These are phyloP conservation scores for Eucalyptus erythrocorys DNA, from an alignment of 345 rosid genomes.

Conservation along the genomic window DNA sequence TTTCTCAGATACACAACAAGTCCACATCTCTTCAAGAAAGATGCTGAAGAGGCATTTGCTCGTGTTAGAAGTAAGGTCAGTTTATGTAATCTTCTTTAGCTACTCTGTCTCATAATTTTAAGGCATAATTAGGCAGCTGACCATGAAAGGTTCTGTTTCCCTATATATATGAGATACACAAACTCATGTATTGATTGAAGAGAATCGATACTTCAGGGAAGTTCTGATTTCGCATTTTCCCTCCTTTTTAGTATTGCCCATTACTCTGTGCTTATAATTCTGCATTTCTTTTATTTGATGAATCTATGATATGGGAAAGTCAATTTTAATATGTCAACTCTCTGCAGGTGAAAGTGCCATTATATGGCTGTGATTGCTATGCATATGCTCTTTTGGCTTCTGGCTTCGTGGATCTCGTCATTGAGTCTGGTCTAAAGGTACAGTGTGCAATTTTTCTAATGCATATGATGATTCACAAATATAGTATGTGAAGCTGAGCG, in stretches of 20 bases:
- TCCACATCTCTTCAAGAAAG: constrained; percentile 84
- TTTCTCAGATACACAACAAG: constrained; percentile 82
- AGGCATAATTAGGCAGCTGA: not conserved
- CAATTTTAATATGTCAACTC: not conserved
- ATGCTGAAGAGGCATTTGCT: constrained; percentile 69
- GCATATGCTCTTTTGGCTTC: constrained; percentile 96
- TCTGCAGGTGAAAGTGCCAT: constrained; percentile 73
- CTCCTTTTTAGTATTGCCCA: not conserved
- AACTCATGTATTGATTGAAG: not conserved
- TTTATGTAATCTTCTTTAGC: not conserved
- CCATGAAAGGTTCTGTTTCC: not conserved
- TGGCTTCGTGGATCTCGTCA: constrained; percentile 89
- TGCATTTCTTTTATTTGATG: not conserved
- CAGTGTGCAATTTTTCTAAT: not conserved
- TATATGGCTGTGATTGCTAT: constrained; percentile 97
- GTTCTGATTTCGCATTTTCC: not conserved
- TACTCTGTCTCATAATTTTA: not conserved
- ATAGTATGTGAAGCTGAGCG: not conserved
- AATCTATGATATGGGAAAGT: not conserved
- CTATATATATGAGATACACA: not conserved
- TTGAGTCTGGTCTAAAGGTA: constrained; percentile 94
- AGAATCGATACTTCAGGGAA: not conserved
- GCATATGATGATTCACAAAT: not conserved
- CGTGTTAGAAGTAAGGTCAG: constrained; percentile 80
- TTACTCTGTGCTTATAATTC: not conserved